Percentiles rank a stretch among this genome's conserved stretches.
Conservation (phyloP, 257 asterid species). For the Petrea volubilis region DNA sequence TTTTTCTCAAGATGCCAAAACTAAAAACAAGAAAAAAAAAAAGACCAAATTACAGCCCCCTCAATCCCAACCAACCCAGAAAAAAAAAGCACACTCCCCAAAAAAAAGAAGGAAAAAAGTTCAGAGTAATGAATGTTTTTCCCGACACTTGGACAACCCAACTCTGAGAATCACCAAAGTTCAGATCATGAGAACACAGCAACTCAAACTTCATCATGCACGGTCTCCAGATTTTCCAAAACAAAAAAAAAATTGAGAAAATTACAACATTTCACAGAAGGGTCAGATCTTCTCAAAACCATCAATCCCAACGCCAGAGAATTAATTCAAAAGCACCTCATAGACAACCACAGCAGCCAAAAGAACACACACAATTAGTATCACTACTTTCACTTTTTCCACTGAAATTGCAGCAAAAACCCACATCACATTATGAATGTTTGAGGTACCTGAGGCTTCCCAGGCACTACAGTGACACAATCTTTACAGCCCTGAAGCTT, state of each 20-base stretch:
- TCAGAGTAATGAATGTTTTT: neutral
- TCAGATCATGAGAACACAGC: slow-evolving; percentile 36
- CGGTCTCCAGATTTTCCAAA: slow-evolving; percentile 17
- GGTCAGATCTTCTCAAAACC: slow-evolving; percentile 52
- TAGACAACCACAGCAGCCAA: slow-evolving; percentile 14
- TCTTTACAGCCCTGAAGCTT: slow-evolving; percentile 95
- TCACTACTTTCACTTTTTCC: neutral
- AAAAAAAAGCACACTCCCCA: too few species aligned
- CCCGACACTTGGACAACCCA: slow-evolving; percentile 7
- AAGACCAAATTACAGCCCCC: too few species aligned
- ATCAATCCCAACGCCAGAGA: slow-evolving; percentile 21
- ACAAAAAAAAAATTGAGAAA: slow-evolving; percentile 22
- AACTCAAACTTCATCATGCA: slow-evolving; percentile 48
- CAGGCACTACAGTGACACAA: slow-evolving; percentile 79
- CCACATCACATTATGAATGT: slow-evolving; percentile 41
- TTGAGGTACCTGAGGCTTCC: slow-evolving; percentile 86
- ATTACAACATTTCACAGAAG: slow-evolving; percentile 23
- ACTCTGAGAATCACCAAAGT: slow-evolving; percentile 22
- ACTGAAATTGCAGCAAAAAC: slow-evolving; percentile 28
- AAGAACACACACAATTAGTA: neutral
- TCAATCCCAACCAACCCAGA: too few species aligned
- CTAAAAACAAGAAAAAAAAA: neutral
- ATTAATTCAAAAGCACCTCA: slow-evolving; percentile 28
- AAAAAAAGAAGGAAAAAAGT: neutral
- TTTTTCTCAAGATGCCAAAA: neutral